Conservation (phyloP, 768 basidiomycete species). For the Cyclocybe cylindracea region DNA sequence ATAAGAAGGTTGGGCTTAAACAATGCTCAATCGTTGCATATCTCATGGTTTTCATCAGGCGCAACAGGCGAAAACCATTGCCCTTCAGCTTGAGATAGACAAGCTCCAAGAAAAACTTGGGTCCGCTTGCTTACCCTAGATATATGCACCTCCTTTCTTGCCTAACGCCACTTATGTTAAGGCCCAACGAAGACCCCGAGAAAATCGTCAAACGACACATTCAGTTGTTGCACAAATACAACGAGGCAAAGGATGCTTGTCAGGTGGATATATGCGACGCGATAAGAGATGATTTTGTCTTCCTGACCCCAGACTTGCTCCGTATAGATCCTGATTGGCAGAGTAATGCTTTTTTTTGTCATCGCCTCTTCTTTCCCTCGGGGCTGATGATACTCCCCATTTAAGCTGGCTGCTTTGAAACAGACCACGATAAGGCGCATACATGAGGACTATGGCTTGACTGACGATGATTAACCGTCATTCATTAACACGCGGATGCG, state of each 20-base stretch:
- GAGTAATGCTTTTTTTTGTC: no score
- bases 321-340: conserved; percentile 74
- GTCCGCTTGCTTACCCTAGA: conserved; percentile 27
- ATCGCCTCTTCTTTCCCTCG: no score
- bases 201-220: conserved; percentile 67
- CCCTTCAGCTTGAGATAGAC: conserved; percentile 48
- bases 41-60: no score
- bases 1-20: no score
- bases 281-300: no score
- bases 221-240: conserved; percentile 71
- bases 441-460: conserved; percentile 70
- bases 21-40: no score
- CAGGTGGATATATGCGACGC: no score
- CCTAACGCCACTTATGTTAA: conserved; percentile 12
- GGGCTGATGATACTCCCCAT: conserved; percentile 8
- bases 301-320: no score
- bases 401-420: conserved; percentile 70
- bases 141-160: conserved; percentile 12
- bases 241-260: conserved; percentile 81
- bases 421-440: conserved; percentile 75
- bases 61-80: conserved; percentile 47
- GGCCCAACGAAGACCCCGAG: conserved; percentile 48
- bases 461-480: conserved; percentile 49
- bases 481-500: not conserved
- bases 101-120: conserved; percentile 49